A percentile compares a stretch with the other conserved stretches of the same genome.
phyloP scores from a whole-genome alignment of 23 red algal genomes.

The Gracilaria gracilis region DNA sequence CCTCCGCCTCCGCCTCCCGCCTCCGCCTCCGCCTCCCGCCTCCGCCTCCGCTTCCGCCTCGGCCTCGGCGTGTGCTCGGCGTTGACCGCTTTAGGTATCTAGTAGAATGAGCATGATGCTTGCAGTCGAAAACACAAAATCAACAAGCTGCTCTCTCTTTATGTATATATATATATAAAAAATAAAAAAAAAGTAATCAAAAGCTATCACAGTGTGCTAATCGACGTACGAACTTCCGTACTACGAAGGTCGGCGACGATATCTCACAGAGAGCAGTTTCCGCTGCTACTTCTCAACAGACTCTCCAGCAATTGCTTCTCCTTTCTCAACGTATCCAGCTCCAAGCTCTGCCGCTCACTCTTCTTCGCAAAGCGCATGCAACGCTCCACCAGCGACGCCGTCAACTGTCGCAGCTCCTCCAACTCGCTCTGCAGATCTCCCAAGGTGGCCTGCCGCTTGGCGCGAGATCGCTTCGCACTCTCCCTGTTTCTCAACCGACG shows the following conservation, averaged over 20 bases:
- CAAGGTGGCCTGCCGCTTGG: constrained; percentile 56
- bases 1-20: no score
- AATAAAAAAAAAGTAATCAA: no score
- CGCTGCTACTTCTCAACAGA: constrained; percentile 39
- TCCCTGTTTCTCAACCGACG: constrained; percentile 64
- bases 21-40: no score
- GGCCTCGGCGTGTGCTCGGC: neutral
- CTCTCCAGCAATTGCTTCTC: constrained; percentile 65
- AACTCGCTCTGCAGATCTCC: constrained; percentile 65
- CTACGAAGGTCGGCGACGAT: no score
- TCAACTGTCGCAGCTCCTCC: constrained; percentile 64
- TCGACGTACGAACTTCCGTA: no score
- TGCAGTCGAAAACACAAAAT: no score
- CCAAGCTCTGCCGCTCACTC: constrained; percentile 34
- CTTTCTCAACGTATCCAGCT: constrained; percentile 57
- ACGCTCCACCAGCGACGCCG: constrained; percentile 43
- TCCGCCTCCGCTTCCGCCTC: no score
- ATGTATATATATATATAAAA: no score
- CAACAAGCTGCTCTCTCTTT: no score
- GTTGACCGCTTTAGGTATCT: no score
- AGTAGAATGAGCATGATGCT: no score
- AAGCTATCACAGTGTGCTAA: no score
- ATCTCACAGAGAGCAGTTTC: neutral
- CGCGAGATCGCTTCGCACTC: constrained; percentile 66
- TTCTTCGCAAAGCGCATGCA: constrained; percentile 55